Evolutionary conservation across 1,284 basidiomycete genomes (phyloP), one percentile per base, ranked within the genome.

Genomic region (Leucoagaricus sp.): DNA sequence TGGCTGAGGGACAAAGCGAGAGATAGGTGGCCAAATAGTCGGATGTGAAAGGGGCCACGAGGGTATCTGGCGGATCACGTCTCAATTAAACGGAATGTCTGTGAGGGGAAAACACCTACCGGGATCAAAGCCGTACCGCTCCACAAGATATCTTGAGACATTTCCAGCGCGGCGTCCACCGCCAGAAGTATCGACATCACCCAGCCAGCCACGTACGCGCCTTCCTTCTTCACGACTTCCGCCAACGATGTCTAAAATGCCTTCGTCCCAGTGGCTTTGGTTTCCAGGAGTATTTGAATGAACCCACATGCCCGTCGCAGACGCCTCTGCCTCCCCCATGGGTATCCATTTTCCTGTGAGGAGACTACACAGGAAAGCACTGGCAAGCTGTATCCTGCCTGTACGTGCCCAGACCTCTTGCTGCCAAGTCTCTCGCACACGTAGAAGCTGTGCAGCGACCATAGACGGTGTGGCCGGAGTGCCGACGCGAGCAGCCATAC

Each of bases 91-190:
- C 26, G 23, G 2, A 8, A 9, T 15, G 33, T 25, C 7, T 3
- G 13, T 17, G 9, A 26, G 7, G 33, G 34, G 19, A 9, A 6
- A n/a, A 15, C 25, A 69, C 80, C 29, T 58, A 88, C 90, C 89
- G 61, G 84, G 74, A 62, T 89, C 87, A 64, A 94, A 92, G 1
- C 89, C 88, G 69, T 84, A 93, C 50, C 91, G 80, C 45, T 92
- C 87, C 36, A 86, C 84, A 52, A 93, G 79, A 67, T 92, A 93
- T 62, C 82, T 73, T 3, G 88, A 85, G 29, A 93, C 74, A 56
- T 76, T 84, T 7, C 87, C 88, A 4, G 83, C 75, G 59, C 86
- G 80, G 60, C 84, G 75, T 21, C 82, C 84, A 25, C 86, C 85
- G 28, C 79, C 76, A 28, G 72, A 63, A 40, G 77, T 66, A 63